phyloP scores from a whole-genome alignment of 495 filamentous ascomycete genomes.

The Oleoguttula mirabilis region DNA sequence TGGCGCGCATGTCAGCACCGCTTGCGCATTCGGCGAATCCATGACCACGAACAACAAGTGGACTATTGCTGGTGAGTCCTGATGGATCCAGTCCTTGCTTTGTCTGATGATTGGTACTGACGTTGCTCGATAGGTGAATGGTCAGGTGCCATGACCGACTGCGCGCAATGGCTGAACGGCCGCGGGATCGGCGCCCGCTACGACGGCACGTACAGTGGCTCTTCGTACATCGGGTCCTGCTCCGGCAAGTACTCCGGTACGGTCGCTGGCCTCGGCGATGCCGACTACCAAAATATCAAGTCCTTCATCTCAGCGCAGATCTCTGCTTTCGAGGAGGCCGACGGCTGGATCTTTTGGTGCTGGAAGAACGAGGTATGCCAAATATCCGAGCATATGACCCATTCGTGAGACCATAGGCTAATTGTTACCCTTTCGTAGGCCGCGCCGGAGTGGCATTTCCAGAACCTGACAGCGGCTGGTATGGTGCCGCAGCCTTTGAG shows the following conservation, averaged over 20 bases:
- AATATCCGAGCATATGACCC: no score
- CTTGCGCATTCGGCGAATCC: conserved; percentile 28
- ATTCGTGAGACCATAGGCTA: no score
- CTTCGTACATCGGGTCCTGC: conserved; percentile 44
- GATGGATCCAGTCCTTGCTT: no score
- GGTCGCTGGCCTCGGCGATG: conserved; percentile 37
- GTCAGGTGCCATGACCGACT: conserved; percentile 45
- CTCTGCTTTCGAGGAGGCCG: conserved; percentile 55
- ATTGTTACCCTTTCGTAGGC: no score
- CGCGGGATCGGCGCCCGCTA: conserved; percentile 31
- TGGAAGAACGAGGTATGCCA: conserved; percentile 88
- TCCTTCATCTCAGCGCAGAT: conserved; percentile 61
- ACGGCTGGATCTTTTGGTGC: conserved; percentile 72
- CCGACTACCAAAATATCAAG: conserved; percentile 46
- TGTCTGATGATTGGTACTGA: no score
- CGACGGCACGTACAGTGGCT: conserved; percentile 47
- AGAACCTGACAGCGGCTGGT: conserved; percentile 45
- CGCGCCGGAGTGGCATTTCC: conserved; percentile 80
- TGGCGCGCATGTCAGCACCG: conserved; percentile 25
- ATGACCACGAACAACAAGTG: conserved; percentile 37
- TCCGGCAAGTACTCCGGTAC: conserved; percentile 45
- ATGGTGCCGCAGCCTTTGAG: conserved; percentile 47
- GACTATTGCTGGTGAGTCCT: conserved; percentile 55
- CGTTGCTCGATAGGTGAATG: no score
- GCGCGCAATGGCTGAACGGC: conserved; percentile 39